Conservation (phyloP, 2,329 filamentous ascomycete species). For the Westerdykella aurantiaca region DNA sequence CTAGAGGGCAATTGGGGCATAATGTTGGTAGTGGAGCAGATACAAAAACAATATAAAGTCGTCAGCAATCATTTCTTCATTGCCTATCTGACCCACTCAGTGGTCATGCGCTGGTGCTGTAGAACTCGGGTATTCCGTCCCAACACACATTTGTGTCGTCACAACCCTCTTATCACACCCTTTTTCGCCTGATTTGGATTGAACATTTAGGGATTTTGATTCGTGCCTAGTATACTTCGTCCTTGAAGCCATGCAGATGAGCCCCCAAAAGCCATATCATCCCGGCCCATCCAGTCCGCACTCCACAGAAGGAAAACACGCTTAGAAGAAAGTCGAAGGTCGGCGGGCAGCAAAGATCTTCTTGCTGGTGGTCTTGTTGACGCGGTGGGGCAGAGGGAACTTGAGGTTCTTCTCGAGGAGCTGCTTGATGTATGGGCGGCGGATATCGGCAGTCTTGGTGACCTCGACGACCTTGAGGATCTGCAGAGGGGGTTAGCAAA, state of each 20-base stretch:
- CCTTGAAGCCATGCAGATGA: constrained; percentile 38
- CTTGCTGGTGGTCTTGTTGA: constrained; percentile 74
- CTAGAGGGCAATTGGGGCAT: constrained; percentile 4
- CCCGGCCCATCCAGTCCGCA: constrained; percentile 36
- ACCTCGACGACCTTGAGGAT: constrained; percentile 98
- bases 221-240: constrained; percentile 41
- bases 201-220: constrained; percentile 38
- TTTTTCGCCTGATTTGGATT: background rate
- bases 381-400: constrained; percentile 98
- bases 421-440: constrained; percentile 99
- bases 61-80: background rate
- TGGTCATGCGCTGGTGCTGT: background rate
- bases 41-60: background rate
- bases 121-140: background rate
- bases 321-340: constrained; percentile 97
- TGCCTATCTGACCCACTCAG: background rate
- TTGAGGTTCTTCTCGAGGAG: constrained; percentile 89
- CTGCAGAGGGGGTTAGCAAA: constrained; percentile 43
- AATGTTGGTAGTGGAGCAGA: background rate
- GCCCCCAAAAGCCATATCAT: constrained; percentile 37
- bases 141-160: background rate
- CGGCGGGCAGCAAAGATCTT: constrained; percentile 91
- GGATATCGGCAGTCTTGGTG: constrained; percentile 89
- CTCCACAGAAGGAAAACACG: constrained; percentile 38
- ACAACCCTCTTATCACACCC: background rate